Base-by-base conservation (phyloP, 2,329 filamentous ascomycete species). In the Trichoderma guizhouense region DNA sequence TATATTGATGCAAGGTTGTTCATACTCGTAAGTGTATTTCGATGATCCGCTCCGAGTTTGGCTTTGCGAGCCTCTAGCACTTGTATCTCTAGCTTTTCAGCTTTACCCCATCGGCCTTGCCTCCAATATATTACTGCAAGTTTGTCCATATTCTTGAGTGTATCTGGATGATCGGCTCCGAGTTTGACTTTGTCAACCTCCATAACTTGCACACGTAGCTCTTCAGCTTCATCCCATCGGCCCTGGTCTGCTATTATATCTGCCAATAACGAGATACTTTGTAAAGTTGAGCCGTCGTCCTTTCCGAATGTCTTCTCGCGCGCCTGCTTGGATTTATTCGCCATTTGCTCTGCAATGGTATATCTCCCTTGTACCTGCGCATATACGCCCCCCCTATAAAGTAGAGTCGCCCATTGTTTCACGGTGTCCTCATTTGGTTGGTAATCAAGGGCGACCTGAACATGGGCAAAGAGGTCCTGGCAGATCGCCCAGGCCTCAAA, bases 201-300 rank as follows among this genome's bases (percentile, higher is more conserved):
- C 2, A 57, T 0, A 1, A 28, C 7, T 28, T n/a, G 53, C 15
- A 30, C 3, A 0, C 6, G 7, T 11, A 57, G 14, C 53, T 39
- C 9, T 11, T 62, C 43, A 12, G 74, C 73, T 63, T 76, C 67
- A 28, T 62, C 28, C 34, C 26, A 70, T 21, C 57, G 67, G 3
- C 24, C 51, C 12, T 28, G 21, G 0, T 26, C 7, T 1, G 3
- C 3, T 15, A 8, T 7, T 28, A 55, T 15, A 3, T 1, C 30
- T 57, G 14, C 53, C 26, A 30, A 57, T 30, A 30, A 18, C 8
- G 7, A 5, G 0, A 30, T 11, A n/a, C 26, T 30, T 11, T 1
- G 4, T 28, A 57, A 9, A 57, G 24, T 57, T n/a, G n/a, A n/a
- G n/a, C n/a, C 9, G 68, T 28, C 5, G 7, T 8, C 53, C 36